Conservation (phyloP, 2,329 filamentous ascomycete genomes). For the Penicillium frequentans region DNA sequence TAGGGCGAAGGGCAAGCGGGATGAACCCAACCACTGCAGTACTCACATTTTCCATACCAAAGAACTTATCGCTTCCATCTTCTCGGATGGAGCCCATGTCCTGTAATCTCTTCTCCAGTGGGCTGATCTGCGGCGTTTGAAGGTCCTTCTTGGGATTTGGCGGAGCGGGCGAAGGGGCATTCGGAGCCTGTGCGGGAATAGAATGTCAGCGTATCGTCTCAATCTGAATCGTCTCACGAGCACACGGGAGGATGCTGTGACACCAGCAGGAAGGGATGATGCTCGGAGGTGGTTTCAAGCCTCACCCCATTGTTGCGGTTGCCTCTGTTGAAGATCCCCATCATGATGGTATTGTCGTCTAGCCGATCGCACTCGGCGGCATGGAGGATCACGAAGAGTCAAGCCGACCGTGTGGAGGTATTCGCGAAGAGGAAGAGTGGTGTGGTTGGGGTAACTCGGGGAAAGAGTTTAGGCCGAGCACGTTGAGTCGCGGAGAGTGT, state of each 20-base stretch:
- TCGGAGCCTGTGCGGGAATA: slow-evolving; percentile 42
- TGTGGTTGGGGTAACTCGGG: slow-evolving; percentile 13
- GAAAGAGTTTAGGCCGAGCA: slow-evolving; percentile 12
- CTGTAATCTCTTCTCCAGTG: slow-evolving; percentile 73
- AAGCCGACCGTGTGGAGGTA: not conserved
- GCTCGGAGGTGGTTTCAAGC: slow-evolving; percentile 7
- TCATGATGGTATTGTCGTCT: slow-evolving; percentile 30
- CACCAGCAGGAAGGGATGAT: slow-evolving; percentile 13
- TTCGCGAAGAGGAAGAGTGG: slow-evolving; percentile 19
- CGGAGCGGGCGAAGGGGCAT: slow-evolving; percentile 47
- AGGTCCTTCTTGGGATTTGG: slow-evolving; percentile 60
- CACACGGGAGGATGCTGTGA: slow-evolving; percentile 14
- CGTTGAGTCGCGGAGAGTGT: slow-evolving; percentile 18
- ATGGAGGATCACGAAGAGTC: slow-evolving; percentile 7
- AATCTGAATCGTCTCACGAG: slow-evolving; percentile 15
- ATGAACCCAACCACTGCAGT: not conserved
- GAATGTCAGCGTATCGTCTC: slow-evolving; percentile 17
- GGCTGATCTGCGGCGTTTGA: slow-evolving; percentile 57
- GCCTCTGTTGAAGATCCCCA: slow-evolving; percentile 37
- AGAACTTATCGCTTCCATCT: slow-evolving; percentile 97
- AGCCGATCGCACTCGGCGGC: slow-evolving; percentile 22
- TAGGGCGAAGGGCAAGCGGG: not conserved
- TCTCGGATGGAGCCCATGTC: slow-evolving; percentile 76
- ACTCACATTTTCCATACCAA: slow-evolving; percentile 94
- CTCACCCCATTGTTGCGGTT: slow-evolving; percentile 41